Evolutionary conservation across 768 basidiomycete genomes (phyloP).

Genomic region (Hemileccinum impolitum): DNA sequence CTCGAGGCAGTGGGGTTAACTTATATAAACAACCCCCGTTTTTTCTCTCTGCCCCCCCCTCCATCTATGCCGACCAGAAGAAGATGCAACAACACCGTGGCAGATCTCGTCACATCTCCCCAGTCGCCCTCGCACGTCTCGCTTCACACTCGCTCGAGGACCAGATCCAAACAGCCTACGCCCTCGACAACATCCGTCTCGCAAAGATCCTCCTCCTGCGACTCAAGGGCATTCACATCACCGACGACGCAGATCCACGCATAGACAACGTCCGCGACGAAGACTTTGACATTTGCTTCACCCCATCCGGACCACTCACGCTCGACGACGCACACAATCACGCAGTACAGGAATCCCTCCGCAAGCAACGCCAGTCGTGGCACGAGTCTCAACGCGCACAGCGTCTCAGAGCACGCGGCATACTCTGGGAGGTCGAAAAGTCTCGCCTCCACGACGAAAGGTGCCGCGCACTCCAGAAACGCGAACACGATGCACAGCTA

Average conservation of each 20-base stretch:
- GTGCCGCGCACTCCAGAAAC: slow-evolving; percentile 30
- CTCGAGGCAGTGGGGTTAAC: not conserved
- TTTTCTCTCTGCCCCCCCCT: slow-evolving; percentile 2
- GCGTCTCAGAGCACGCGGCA: slow-evolving; percentile 43
- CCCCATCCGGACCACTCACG: slow-evolving; percentile 36
- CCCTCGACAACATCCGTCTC: slow-evolving; percentile 61
- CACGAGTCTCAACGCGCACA: slow-evolving; percentile 35
- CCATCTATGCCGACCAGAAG: too few relatives aligned
- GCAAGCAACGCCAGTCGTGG: slow-evolving; percentile 33
- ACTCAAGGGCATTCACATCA: slow-evolving; percentile 58
- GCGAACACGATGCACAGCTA: slow-evolving; percentile 31
- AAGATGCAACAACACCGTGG: slow-evolving; percentile 30
- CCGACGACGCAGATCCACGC: slow-evolving; percentile 56
- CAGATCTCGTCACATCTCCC: slow-evolving; percentile 40
- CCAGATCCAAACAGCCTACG: slow-evolving; percentile 65
- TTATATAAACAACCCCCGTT: not conserved
- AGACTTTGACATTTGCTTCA: slow-evolving; percentile 39
- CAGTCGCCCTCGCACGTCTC: slow-evolving; percentile 40
- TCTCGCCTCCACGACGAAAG: slow-evolving; percentile 39
- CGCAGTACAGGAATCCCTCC: slow-evolving; percentile 35
- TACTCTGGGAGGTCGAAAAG: slow-evolving; percentile 49
- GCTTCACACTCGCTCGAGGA: slow-evolving; percentile 53
- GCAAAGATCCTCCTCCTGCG: slow-evolving; percentile 63
- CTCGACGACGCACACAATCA: slow-evolving; percentile 43
- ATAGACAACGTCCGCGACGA: slow-evolving; percentile 57